These are phyloP conservation scores for Apophysomyces ossiformis DNA, from an alignment of 371 early-diverging fungal species.

Conservation along the genomic window DNA sequence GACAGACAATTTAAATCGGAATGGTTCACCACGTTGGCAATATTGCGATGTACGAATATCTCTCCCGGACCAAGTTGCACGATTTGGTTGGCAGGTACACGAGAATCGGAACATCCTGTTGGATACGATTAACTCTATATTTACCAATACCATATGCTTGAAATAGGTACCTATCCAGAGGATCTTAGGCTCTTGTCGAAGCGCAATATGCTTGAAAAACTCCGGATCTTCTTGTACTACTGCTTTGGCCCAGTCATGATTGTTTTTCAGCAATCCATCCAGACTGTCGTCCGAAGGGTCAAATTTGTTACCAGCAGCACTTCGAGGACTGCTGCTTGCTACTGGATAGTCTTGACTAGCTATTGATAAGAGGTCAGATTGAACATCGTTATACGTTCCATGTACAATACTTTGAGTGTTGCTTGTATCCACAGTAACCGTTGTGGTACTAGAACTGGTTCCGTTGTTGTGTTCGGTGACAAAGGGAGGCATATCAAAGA, in stretches of 20 bases:
- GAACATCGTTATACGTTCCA: constrained; percentile 48
- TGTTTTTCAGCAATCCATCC: constrained; percentile 35
- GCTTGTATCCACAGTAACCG: background rate
- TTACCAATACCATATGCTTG: background rate
- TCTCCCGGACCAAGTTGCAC: constrained; percentile 79
- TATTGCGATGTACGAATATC: constrained; percentile 94
- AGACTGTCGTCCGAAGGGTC: constrained; percentile 32
- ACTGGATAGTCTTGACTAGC: background rate
- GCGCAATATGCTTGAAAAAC: constrained; percentile 56
- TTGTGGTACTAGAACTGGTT: background rate
- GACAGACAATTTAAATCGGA: constrained; percentile 83
- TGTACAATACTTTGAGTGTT: constrained; percentile 35
- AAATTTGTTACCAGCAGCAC: constrained; percentile 28
- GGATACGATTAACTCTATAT: background rate
- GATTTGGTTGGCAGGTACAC: constrained; percentile 79
- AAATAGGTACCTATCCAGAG: constrained; percentile 82
- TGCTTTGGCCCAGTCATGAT: constrained; percentile 42
- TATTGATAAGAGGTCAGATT: constrained; percentile 17
- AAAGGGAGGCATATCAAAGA: background rate
- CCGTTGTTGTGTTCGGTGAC: background rate
- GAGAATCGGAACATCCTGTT: constrained; percentile 84
- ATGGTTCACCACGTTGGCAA: constrained; percentile 87
- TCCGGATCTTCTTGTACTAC: constrained; percentile 42
- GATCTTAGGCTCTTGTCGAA: constrained; percentile 84
- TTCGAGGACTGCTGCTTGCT: background rate